These are phyloP conservation scores for Canavalia ensiformis DNA, from an alignment of 306 rosid genomes.

Conservation along the genomic window DNA sequence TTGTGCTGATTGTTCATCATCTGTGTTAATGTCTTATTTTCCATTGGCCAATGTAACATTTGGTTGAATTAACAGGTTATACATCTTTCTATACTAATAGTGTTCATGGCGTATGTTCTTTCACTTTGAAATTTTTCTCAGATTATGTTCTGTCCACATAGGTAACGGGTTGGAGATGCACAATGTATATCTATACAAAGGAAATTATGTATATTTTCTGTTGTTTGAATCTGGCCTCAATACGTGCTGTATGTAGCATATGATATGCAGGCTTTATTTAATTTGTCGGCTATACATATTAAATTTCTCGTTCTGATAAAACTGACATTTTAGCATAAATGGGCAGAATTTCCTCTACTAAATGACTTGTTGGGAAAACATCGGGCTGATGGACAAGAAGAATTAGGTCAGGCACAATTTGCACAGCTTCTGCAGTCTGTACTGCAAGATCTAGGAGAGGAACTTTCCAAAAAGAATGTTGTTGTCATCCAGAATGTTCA, in stretches of 20 bases:
- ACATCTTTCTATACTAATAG: slow-evolving; percentile 7
- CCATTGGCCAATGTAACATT: slow-evolving; percentile 33
- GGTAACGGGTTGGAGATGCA: background rate
- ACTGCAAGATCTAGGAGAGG: slow-evolving; percentile 83
- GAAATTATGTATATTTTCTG: slow-evolving; percentile 13
- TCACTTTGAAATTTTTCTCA: background rate
- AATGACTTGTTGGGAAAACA: slow-evolving; percentile 77
- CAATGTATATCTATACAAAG: slow-evolving; percentile 10
- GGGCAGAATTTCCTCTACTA: slow-evolving; percentile 78
- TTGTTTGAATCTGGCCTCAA: slow-evolving; percentile 39
- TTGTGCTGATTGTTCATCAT: slow-evolving; percentile 3
- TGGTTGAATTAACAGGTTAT: slow-evolving; percentile 4
- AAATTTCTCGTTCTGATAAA: slow-evolving; percentile 33
- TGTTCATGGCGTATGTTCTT: background rate
- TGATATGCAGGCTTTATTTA: background rate
- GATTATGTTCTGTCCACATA: slow-evolving; percentile 26
- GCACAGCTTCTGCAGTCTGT: slow-evolving; percentile 89
- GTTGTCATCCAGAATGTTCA: slow-evolving; percentile 66
- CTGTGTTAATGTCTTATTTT: slow-evolving; percentile 18
- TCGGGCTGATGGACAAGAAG: slow-evolving; percentile 73
- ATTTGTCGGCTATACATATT: slow-evolving; percentile 2
- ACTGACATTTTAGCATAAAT: slow-evolving; percentile 45
- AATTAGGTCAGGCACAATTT: slow-evolving; percentile 96
- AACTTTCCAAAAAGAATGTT: slow-evolving; percentile 68
- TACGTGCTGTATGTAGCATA: background rate